Conservation (phyloP, 2,329 filamentous ascomycete genomes). For the Esteya vermicola region DNA sequence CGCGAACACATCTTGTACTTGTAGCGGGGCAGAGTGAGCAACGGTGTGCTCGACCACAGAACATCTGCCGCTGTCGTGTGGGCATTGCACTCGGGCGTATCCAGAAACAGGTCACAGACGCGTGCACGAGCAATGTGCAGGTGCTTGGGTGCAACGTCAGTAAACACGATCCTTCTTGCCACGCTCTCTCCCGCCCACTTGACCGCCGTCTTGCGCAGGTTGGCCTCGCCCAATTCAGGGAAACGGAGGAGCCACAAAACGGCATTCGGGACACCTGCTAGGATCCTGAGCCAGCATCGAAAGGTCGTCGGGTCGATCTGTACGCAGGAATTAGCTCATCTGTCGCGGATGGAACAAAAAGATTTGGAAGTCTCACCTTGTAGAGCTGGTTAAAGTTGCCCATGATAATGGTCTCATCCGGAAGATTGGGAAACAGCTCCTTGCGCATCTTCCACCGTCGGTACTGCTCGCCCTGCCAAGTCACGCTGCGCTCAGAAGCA, state of each 20-base stretch:
- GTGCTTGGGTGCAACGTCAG: slow-evolving; percentile 89
- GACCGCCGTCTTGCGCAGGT: slow-evolving; percentile 66
- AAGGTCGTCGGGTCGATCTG: slow-evolving; percentile 97
- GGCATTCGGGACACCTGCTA: slow-evolving; percentile 71
- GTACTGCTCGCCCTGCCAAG: slow-evolving; percentile 72
- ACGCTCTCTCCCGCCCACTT: slow-evolving; percentile 78
- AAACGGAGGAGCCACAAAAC: slow-evolving; percentile 95
- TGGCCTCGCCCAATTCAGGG: slow-evolving; percentile 79
- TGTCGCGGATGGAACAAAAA: slow-evolving; percentile 1
- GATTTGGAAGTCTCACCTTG: slow-evolving; percentile 49
- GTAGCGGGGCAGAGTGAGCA: slow-evolving; percentile 82
- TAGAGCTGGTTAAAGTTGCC: slow-evolving; percentile 99
- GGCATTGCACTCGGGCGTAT: slow-evolving; percentile 95
- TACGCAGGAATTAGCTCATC: too few relatives aligned
- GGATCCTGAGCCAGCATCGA: slow-evolving; percentile 85
- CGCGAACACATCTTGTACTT: slow-evolving; percentile 98
- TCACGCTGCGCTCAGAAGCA: slow-evolving; percentile 45
- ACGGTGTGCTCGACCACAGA: slow-evolving; percentile 86
- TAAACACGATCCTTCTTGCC: slow-evolving; percentile 79
- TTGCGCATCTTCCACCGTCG: slow-evolving; percentile 87
- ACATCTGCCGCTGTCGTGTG: slow-evolving; percentile 96
- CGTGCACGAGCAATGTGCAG: slow-evolving; percentile 86
- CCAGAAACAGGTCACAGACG: slow-evolving; percentile 86
- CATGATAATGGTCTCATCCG: slow-evolving; percentile 76
- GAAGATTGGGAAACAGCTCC: slow-evolving; percentile 70